A percentile compares a stretch with the other conserved stretches of the same genome.
phyloP scores from a whole-genome alignment of 352 stramenopile species.

The Phytopythium mirpurense region DNA sequence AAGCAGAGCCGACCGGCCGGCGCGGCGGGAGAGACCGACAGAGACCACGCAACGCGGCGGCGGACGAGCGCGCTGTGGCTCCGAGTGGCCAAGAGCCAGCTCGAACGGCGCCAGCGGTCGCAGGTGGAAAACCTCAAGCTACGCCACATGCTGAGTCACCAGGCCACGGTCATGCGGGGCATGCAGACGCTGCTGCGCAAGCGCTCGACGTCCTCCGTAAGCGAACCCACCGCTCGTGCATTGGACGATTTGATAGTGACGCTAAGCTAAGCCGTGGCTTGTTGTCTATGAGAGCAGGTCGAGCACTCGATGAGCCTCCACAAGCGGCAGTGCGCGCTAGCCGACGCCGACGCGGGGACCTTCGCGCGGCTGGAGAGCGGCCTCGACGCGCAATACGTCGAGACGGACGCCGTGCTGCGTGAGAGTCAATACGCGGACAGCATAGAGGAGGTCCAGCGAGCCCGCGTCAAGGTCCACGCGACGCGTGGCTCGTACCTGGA shows the following conservation, averaged over 20 bases:
- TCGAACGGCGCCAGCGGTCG: conserved; percentile 11
- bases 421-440: neutral
- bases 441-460: neutral
- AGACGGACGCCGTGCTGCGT: conserved; percentile 3
- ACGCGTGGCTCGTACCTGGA: conserved; percentile 10
- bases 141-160: conserved; percentile 17
- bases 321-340: conserved; percentile 3
- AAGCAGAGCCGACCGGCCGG: neutral
- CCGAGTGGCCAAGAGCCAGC: conserved; percentile 13
- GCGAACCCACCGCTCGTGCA: too few relatives aligned
- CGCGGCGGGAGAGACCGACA: neutral
- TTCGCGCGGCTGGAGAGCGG: conserved; percentile 3
- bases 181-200: conserved; percentile 20
- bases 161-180: conserved; percentile 17
- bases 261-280: too few relatives aligned
- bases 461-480: conserved; percentile 4
- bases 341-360: neutral
- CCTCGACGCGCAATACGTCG: conserved; percentile 3
- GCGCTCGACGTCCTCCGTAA: conserved; percentile 9
- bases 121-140: conserved; percentile 23
- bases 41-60: neutral
- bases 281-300: neutral
- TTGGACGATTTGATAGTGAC: too few relatives aligned
- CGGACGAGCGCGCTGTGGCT: conserved; percentile 13
- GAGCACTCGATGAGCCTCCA: conserved; percentile 8